Evolutionary conservation across 192 early-diverging fungal genomes (phyloP).

Genomic region (Phycomyces blakesleeanus): DNA sequence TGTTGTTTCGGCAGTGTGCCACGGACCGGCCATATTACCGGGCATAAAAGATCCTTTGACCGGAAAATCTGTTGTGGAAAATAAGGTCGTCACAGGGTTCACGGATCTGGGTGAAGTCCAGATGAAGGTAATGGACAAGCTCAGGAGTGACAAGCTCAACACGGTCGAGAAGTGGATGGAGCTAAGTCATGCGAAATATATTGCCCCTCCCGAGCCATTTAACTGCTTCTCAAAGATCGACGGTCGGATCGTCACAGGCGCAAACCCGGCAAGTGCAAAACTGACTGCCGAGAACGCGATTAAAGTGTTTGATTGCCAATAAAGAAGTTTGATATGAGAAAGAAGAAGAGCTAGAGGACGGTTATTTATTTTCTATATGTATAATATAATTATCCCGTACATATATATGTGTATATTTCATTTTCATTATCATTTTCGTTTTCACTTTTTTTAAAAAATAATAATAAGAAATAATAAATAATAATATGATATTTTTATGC

Average conservation of each 20-base stretch:
- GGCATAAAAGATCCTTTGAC: slow-evolving; percentile 49
- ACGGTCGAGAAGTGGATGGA: slow-evolving; percentile 39
- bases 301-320: slow-evolving; percentile 5
- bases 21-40: slow-evolving; percentile 67
- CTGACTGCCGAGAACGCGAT: slow-evolving; percentile 18
- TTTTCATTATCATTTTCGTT: too few relatives aligned
- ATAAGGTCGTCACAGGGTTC: slow-evolving; percentile 71
- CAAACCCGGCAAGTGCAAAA: slow-evolving; percentile 62
- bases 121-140: slow-evolving; percentile 36
- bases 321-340: too few relatives aligned
- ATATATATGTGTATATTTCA: too few relatives aligned
- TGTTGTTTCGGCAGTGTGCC: slow-evolving; percentile 54
- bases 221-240: slow-evolving; percentile 38
- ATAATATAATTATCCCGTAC: too few relatives aligned
- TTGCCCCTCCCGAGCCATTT: slow-evolving; percentile 11
- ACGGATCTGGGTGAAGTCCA: slow-evolving; percentile 62
- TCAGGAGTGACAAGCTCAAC: slow-evolving; percentile 36
- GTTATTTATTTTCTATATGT: too few relatives aligned
- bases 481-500: too few relatives aligned
- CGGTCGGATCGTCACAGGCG: slow-evolving; percentile 66
- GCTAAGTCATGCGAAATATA: slow-evolving; percentile 23
- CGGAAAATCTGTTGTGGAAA: slow-evolving; percentile 57
- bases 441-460: too few relatives aligned
- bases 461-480: too few relatives aligned
- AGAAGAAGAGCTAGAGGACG: too few relatives aligned